A percentile compares a stretch with the other conserved stretches of the same genome.
Conservation (phyloP, 2,329 filamentous ascomycete genomes). For the Pyrenophora tritici-repentis region DNA sequence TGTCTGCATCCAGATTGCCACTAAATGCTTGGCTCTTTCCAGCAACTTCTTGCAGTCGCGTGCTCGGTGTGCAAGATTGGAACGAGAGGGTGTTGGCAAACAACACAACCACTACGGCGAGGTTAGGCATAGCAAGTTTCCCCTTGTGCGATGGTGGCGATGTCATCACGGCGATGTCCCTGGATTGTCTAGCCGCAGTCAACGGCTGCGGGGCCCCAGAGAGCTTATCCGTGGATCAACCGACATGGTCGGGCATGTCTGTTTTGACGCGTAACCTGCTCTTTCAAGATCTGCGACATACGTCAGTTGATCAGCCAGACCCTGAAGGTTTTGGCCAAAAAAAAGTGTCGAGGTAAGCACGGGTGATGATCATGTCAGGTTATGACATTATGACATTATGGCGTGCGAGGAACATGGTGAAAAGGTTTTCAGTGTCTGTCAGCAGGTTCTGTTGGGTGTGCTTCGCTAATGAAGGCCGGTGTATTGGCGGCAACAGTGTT, state of each 20-base stretch:
- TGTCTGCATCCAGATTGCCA: constrained; percentile 5
- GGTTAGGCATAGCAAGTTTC: constrained; percentile 1
- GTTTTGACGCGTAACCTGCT: constrained; percentile 20
- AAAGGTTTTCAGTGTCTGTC: background rate
- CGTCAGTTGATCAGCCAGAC: constrained; percentile 17
- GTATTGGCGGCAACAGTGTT: background rate
- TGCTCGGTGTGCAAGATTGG: background rate
- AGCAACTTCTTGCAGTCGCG: background rate
- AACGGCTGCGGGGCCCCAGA: constrained; percentile 33
- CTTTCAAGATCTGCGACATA: constrained; percentile 6
- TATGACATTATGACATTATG: background rate
- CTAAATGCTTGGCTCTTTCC: constrained; percentile 9
- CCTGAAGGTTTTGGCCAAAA: constrained; percentile 2
- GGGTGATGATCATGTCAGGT: constrained; percentile 2
- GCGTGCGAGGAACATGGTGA: background rate
- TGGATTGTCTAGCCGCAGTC: constrained; percentile 20
- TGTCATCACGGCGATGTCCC: constrained; percentile 20
- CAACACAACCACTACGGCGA: background rate
- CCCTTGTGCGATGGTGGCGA: constrained; percentile 6
- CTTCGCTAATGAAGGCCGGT: too few relatives aligned
- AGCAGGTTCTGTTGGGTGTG: too few relatives aligned
- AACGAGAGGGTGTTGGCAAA: too few relatives aligned
- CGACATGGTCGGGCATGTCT: constrained; percentile 12
- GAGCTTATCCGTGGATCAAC: constrained; percentile 25
- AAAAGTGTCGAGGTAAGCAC: background rate